Evolutionary conservation across 495 filamentous ascomycete genomes (phyloP).

Genomic region (Niebla homalea): DNA sequence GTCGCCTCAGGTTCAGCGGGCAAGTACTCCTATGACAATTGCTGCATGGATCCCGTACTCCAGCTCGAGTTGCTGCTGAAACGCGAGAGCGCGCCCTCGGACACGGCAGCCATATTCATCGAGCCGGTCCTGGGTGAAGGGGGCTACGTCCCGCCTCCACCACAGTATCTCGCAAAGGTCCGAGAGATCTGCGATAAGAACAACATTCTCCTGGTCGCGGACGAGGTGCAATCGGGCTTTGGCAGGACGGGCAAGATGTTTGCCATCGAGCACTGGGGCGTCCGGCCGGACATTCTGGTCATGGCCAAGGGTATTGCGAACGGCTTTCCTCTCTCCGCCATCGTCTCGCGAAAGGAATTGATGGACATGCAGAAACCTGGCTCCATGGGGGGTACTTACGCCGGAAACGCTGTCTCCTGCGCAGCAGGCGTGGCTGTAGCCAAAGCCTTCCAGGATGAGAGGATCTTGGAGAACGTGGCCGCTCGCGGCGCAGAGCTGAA

Average conservation of each 20-base stretch:
- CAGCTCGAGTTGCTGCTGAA: conserved; percentile 11
- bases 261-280: conserved; percentile 11
- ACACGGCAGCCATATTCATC: conserved; percentile 13
- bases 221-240: conserved; percentile 24
- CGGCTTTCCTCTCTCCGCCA: conserved; percentile 10
- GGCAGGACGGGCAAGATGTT: conserved; percentile 13
- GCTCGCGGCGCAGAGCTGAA: conserved; percentile 8
- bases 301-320: conserved; percentile 12
- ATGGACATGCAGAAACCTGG: conserved; percentile 13
- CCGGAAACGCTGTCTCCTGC: conserved; percentile 11
- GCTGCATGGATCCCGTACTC: conserved; percentile 12
- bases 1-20: background rate
- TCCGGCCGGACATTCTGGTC: conserved; percentile 10
- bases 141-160: conserved; percentile 28
- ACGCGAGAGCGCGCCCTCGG: conserved; percentile 6
- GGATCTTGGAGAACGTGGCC: conserved; percentile 9
- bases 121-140: conserved; percentile 12
- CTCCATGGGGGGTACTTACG: conserved; percentile 13
- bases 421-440: conserved; percentile 13
- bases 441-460: conserved; percentile 13
- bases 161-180: conserved; percentile 27
- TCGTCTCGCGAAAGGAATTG: conserved; percentile 10
- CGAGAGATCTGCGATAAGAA: conserved; percentile 28
- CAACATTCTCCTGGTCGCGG: conserved; percentile 28
- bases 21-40: conserved; percentile 16